Evolutionary conservation across 2,329 filamentous ascomycete species (phyloP), one percentile per base, ranked within the genome.

Genomic region (Fusarium sp.): DNA sequence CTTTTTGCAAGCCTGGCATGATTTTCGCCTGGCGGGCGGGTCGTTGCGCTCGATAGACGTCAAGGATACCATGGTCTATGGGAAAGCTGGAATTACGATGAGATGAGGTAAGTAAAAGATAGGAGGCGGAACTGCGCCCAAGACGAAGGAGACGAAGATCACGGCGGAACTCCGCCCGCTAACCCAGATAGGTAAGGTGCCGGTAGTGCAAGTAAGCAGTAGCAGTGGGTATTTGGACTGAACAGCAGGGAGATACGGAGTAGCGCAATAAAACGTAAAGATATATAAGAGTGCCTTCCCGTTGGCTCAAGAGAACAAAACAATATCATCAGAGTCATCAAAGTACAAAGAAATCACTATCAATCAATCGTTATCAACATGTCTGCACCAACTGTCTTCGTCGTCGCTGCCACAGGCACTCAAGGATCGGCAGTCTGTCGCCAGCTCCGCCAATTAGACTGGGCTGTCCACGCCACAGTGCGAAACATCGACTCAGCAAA

Each of bases 391-490:
- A 59, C 20, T 0, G 51, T 58, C 3, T 48, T 46, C 7, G 51
- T 58, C 14, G 51, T 57, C 14, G 56, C 56, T 0, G 56, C 56
- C 4, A 59, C 56, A 15, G 56, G 56, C 40, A 40, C 40, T 5
- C 56, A 59, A 39, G 56, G 56, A 18, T 40, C 51, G 20, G 56
- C 56, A 34, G 56, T 40, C 5, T 58, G 56, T 10, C 51, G 33
- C 14, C 34, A 22, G 14, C 52, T 58, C 6, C 51, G 51, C 20
- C 51, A 59, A 58, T 11, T 38, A 24, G 7, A 31, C 20, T 58
- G 51, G 51, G 20, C 33, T 7, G 52, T 58, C 3, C 51, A 15
- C 10, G 52, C 56, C 38, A 48, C 56, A 40, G 56, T 59, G 33
- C 40, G 56, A 26, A 59, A 59, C 10, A 33, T n/a, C 1, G 26